Evolutionary conservation across 257 asterid genomes (phyloP).

Genomic region (Solanum piurae): DNA sequence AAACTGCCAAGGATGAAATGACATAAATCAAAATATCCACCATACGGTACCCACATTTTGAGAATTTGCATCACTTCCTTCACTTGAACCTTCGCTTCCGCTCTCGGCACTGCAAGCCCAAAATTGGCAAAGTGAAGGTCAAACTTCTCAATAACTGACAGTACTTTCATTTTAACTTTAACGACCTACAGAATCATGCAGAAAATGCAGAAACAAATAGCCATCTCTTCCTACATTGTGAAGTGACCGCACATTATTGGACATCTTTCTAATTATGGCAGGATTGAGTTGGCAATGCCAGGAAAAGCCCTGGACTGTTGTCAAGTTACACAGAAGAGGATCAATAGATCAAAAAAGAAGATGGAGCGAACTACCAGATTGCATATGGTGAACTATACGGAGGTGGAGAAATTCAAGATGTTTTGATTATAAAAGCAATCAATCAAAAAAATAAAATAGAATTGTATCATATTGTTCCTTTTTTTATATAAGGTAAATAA

Average conservation of each 20-base stretch:
- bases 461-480: neutral
- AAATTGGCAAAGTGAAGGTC: neutral
- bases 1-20: neutral
- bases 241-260: neutral
- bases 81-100: slow-evolving; percentile 83
- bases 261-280: neutral
- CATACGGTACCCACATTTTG: slow-evolving; percentile 53
- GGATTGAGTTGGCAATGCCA: neutral
- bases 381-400: neutral
- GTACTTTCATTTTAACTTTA: neutral
- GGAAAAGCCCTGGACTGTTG: neutral
- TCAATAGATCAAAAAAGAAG: neutral
- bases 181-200: neutral
- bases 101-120: slow-evolving; percentile 69
- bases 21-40: neutral
- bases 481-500: neutral
- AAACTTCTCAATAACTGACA: neutral
- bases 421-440: neutral
- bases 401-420: neutral
- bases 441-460: neutral
- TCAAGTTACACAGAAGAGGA: neutral
- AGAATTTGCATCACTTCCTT: slow-evolving; percentile 82
- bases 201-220: neutral
- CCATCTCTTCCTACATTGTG: neutral
- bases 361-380: neutral